Conservation (phyloP, 768 basidiomycete species). For the Cantharellus cinnabarinus region DNA sequence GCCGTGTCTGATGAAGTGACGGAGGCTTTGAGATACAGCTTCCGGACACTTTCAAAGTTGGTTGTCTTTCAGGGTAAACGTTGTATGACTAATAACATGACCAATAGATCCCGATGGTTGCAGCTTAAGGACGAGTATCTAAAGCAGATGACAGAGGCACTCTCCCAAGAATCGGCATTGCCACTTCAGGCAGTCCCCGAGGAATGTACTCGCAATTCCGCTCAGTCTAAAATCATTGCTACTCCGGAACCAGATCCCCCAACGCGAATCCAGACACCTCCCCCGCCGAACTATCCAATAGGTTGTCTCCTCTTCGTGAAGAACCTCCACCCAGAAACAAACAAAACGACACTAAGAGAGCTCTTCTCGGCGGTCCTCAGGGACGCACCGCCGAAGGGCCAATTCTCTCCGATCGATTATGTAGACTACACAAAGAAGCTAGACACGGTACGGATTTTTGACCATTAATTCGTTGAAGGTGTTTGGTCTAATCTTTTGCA, state of each 20-base stretch:
- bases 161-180: too few species aligned
- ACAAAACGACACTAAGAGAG: slow-evolving; percentile 55
- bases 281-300: slow-evolving; percentile 25
- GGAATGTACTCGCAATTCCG: too few species aligned
- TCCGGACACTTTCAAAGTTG: neutral
- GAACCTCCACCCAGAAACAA: slow-evolving; percentile 52
- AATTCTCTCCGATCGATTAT: slow-evolving; percentile 37
- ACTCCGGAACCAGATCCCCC: too few species aligned
- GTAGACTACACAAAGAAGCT: slow-evolving; percentile 63
- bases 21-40: neutral
- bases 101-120: slow-evolving; percentile 40
- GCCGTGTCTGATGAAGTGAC: too few species aligned
- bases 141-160: slow-evolving; percentile 4
- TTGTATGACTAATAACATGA: neutral
- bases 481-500: neutral
- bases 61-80: too few species aligned
- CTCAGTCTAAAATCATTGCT: too few species aligned
- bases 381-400: neutral
- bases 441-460: slow-evolving; percentile 32
- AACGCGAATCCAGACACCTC: neutral
- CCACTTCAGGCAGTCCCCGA: too few species aligned
- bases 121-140: slow-evolving; percentile 47
- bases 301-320: slow-evolving; percentile 52
- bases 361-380: slow-evolving; percentile 30
- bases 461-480: neutral